Conservation (phyloP, 352 stramenopile species). For the Achlya hypogyna region DNA sequence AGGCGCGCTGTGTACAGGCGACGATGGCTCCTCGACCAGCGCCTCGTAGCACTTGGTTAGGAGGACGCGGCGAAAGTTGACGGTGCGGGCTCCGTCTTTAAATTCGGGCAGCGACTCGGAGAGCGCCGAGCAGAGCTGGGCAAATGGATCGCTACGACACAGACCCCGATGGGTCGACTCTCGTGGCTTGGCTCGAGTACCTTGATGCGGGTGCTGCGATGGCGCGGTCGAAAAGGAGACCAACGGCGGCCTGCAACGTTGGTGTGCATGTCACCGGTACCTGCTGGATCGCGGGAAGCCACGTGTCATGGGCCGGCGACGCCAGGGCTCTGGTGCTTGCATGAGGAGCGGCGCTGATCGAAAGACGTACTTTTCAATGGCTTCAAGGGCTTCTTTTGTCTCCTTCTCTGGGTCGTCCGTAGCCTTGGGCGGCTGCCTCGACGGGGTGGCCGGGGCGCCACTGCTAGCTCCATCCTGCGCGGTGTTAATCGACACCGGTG, state of each 20-base stretch:
- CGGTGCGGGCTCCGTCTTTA: conserved; percentile 74
- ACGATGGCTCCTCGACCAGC: conserved; percentile 51
- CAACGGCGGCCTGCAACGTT: conserved; percentile 61
- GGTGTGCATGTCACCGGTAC: conserved; percentile 60
- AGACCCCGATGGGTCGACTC: background rate
- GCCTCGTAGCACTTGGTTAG: conserved; percentile 75
- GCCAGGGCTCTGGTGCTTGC: background rate
- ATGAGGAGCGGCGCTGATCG: background rate
- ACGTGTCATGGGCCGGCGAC: conserved; percentile 4
- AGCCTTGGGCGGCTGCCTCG: conserved; percentile 51
- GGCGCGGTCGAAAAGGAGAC: conserved; percentile 57
- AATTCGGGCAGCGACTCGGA: conserved; percentile 66
- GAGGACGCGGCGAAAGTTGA: conserved; percentile 72
- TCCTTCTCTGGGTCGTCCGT: conserved; percentile 30
- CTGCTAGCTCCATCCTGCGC: conserved; percentile 4
- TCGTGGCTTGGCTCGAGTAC: conserved; percentile 23
- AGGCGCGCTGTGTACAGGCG: background rate
- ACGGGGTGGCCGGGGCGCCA: conserved; percentile 26
- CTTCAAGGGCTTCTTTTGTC: background rate
- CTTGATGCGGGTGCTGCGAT: conserved; percentile 49
- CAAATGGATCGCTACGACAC: conserved; percentile 42
- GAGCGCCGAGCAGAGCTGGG: conserved; percentile 46
- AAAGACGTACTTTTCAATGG: background rate
- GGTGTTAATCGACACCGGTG: conserved; percentile 22
- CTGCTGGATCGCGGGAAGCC: conserved; percentile 46